phyloP scores from a whole-genome alignment of 2,329 filamentous ascomycete genomes.

The Colletotrichum plurivorum region DNA sequence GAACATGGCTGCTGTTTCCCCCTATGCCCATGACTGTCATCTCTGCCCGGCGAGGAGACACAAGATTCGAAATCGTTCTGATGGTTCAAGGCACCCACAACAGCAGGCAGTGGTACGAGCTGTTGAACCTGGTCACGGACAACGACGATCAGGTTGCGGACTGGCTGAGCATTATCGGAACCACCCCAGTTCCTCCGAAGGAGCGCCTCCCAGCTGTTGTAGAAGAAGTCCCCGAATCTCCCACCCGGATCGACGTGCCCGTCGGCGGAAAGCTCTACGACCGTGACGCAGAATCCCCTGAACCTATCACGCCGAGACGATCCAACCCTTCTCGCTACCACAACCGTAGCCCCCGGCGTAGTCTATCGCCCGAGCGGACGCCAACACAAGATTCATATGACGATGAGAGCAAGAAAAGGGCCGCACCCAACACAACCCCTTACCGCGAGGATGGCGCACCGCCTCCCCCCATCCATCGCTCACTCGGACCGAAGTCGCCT shows the following conservation, averaged over 20 bases:
- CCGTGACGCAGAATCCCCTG: constrained; percentile 40
- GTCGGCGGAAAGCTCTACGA: constrained; percentile 35
- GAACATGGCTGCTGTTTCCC: constrained; percentile 89
- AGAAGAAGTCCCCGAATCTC: constrained; percentile 42
- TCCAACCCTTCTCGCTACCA: constrained; percentile 54
- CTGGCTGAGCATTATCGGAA: constrained; percentile 86
- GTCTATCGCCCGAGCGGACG: constrained; percentile 53
- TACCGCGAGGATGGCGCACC: constrained; percentile 69
- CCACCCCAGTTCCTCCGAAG: constrained; percentile 63
- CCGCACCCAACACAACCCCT: constrained; percentile 51
- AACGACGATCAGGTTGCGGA: constrained; percentile 84
- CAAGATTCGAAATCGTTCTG: constrained; percentile 79
- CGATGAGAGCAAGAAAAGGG: constrained; percentile 51
- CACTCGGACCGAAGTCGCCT: constrained; percentile 55
- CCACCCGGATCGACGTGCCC: constrained; percentile 33
- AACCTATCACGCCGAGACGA: constrained; percentile 47
- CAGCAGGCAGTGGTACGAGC: constrained; percentile 83
- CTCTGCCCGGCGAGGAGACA: constrained; percentile 84
- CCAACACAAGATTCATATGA: constrained; percentile 56
- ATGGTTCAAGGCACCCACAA: constrained; percentile 85
- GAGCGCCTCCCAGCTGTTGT: constrained; percentile 52
- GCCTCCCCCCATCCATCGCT: constrained; percentile 68
- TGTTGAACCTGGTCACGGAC: constrained; percentile 82
- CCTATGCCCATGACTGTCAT: constrained; percentile 81
- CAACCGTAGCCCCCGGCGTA: constrained; percentile 44